These are phyloP conservation scores for Yamadazyma diospyri DNA, from an alignment of 1,139 yeast species.

Conservation along the genomic window DNA sequence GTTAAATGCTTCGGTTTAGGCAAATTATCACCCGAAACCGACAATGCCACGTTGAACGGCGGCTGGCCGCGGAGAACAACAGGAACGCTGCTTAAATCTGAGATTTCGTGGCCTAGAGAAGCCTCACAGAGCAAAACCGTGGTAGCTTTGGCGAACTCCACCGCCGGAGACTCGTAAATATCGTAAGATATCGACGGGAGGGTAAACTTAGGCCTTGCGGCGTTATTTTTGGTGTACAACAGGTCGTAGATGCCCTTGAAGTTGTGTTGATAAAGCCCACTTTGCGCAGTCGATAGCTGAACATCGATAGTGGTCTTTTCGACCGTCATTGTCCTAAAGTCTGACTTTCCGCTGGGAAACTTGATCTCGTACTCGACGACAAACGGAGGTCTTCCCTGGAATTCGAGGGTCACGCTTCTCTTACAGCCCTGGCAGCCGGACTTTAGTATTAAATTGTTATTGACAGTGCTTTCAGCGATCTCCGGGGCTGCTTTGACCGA, in stretches of 20 bases:
- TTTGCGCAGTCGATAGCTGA: conserved; percentile 30
- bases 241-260: conserved; percentile 67
- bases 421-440: conserved; percentile 34
- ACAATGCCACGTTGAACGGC: conserved; percentile 60
- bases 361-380: conserved; percentile 62
- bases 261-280: conserved; percentile 60
- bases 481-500: conserved; percentile 23
- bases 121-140: conserved; percentile 55
- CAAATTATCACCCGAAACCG: conserved; percentile 22
- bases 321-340: conserved; percentile 30
- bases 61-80: conserved; percentile 54
- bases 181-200: conserved; percentile 52
- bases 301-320: conserved; percentile 24
- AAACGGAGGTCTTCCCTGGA: conserved; percentile 71
- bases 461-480: conserved; percentile 10
- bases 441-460: conserved; percentile 20
- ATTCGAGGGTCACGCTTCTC: conserved; percentile 22
- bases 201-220: conserved; percentile 10
- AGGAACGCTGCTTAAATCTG: conserved; percentile 44
- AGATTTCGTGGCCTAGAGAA: conserved; percentile 32
- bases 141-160: conserved; percentile 45
- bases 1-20: conserved; percentile 6
- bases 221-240: conserved; percentile 45
- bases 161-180: conserved; percentile 60
- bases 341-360: conserved; percentile 54